A percentile compares a stretch with the other conserved stretches of the same genome.
Conservation (phyloP, 257 asterid genomes). For the Salvia miltiorrhiza region DNA sequence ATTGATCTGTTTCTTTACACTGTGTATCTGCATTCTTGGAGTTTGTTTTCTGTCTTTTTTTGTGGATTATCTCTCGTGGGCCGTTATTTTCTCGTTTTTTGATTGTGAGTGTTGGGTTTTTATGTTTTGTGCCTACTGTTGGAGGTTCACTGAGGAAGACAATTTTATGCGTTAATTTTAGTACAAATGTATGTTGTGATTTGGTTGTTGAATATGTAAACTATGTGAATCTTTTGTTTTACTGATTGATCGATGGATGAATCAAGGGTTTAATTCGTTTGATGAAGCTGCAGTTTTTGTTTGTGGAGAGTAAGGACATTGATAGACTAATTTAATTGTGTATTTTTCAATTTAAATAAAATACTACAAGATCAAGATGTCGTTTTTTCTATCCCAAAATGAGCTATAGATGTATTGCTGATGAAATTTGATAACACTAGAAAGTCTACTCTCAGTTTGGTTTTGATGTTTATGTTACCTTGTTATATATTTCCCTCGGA, state of each 20-base stretch:
- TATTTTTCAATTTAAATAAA: background rate
- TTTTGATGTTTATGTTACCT: background rate
- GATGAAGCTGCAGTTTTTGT: slow-evolving; percentile 11
- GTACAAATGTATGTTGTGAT: slow-evolving; percentile 2
- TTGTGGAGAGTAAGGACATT: background rate
- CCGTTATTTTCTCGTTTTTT: background rate
- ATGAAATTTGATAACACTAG: background rate
- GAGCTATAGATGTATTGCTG: background rate
- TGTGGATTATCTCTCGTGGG: background rate
- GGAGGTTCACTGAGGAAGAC: slow-evolving; percentile 7
- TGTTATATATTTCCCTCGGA: background rate
- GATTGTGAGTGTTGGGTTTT: slow-evolving; percentile 10
- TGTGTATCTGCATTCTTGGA: background rate
- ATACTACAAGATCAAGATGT: too few relatives aligned
- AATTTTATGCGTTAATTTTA: background rate
- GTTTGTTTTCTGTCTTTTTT: background rate
- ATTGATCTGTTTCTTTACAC: slow-evolving; percentile 21
- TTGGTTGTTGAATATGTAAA: background rate
- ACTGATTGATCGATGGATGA: background rate
- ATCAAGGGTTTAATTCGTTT: background rate
- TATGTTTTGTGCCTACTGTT: background rate
- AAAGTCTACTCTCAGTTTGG: background rate
- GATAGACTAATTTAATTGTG: background rate
- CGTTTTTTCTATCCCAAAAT: background rate
- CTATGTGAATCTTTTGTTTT: background rate